These are phyloP conservation scores for Talaromyces thailandensis DNA, from an alignment of 495 filamentous ascomycete genomes.

Conservation along the genomic window DNA sequence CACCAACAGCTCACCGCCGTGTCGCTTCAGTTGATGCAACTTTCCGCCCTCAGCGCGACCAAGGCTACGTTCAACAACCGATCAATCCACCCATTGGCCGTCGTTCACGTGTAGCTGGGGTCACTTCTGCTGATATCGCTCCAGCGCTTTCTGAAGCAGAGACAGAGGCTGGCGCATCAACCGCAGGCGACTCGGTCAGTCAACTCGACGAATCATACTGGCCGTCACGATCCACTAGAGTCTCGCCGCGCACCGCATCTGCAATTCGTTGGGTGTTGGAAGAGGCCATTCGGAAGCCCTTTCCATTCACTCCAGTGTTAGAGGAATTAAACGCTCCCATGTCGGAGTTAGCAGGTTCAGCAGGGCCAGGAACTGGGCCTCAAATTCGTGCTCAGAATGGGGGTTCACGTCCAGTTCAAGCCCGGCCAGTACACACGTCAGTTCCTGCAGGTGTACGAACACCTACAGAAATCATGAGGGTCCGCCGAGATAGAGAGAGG, in stretches of 20 bases:
- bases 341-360: conserved; percentile 67
- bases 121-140: conserved; percentile 19
- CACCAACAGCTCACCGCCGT: conserved; percentile 25
- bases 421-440: conserved; percentile 35
- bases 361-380: conserved; percentile 27
- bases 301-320: conserved; percentile 74
- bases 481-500: conserved; percentile 57
- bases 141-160: conserved; percentile 30
- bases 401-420: conserved; percentile 32
- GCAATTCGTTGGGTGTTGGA: conserved; percentile 89
- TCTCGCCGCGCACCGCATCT: conserved; percentile 57
- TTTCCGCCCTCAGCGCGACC: conserved; percentile 16
- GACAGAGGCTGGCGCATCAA: conserved; percentile 32
- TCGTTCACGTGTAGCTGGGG: conserved; percentile 17
- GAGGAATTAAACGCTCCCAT: conserved; percentile 91
- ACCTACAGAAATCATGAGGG: conserved; percentile 69
- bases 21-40: conserved; percentile 28
- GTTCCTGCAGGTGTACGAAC: conserved; percentile 38
- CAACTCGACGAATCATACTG: conserved; percentile 35
- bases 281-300: conserved; percentile 76
- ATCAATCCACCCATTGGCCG: conserved; percentile 20
- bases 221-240: conserved; percentile 45
- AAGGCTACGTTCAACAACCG: conserved; percentile 9
- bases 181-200: conserved; percentile 25
- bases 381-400: conserved; percentile 43